Conservation (phyloP, 2,329 filamentous ascomycete species). For the Neocucurbitaria cava region DNA sequence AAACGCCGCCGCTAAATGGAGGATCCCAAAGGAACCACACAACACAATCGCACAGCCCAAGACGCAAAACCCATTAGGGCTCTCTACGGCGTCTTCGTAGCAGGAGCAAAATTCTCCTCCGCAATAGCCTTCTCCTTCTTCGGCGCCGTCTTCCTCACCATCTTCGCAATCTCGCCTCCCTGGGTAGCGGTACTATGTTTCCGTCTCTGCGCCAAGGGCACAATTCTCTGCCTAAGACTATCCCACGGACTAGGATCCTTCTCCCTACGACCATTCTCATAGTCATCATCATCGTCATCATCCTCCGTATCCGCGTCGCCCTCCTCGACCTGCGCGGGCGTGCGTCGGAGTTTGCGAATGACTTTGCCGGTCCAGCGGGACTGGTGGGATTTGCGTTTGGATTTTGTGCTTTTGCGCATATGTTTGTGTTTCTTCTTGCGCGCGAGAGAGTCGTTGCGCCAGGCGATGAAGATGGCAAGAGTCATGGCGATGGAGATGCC, state of each 20-base stretch:
- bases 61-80: not conserved
- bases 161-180: not conserved
- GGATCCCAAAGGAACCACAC: not conserved
- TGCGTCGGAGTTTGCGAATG: not conserved
- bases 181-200: not conserved
- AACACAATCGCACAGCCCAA: not conserved
- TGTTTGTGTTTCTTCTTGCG: not conserved
- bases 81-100: not conserved
- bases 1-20: not conserved
- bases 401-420: not conserved
- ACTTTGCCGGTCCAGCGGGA: not conserved
- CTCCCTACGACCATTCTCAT: not conserved
- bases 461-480: not conserved
- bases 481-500: not conserved
- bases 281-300: not conserved
- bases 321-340: not conserved
- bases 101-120: not conserved
- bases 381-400: not conserved
- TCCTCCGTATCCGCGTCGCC: not conserved
- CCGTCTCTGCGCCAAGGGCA: not conserved
- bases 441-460: not conserved
- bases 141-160: not conserved
- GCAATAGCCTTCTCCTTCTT: not conserved
- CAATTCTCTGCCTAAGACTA: not conserved
- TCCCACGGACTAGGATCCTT: not conserved